Conservation (phyloP, 2,329 filamentous ascomycete species). For the Bipolaris oryzae region DNA sequence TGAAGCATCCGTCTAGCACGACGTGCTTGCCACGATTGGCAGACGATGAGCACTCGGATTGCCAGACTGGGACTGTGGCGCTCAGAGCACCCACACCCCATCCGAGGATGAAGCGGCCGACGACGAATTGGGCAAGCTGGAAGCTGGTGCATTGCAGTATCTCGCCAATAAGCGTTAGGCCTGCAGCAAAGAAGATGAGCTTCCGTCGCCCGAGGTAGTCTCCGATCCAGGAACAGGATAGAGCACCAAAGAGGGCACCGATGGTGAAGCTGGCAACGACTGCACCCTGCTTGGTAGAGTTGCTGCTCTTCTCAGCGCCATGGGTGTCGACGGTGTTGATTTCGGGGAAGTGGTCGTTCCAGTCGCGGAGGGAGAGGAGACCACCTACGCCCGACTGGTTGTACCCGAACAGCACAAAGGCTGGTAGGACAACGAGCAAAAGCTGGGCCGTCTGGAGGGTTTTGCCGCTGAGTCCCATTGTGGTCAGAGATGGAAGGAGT, state of each 20-base stretch:
- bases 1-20: conserved; percentile 55
- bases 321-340: conserved; percentile 56
- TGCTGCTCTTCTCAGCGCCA: conserved; percentile 52
- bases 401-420: conserved; percentile 59
- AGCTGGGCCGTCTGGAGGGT: conserved; percentile 42
- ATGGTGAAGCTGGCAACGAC: conserved; percentile 55
- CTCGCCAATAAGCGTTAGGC: conserved; percentile 52
- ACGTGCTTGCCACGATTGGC: conserved; percentile 51
- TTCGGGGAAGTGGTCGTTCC: conserved; percentile 55
- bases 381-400: conserved; percentile 60
- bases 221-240: conserved; percentile 54
- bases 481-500: conserved; percentile 1
- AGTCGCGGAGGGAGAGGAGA: conserved; percentile 50
- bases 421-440: conserved; percentile 47
- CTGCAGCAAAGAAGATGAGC: conserved; percentile 52
- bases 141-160: conserved; percentile 55
- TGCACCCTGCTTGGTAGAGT: conserved; percentile 54
- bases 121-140: conserved; percentile 54
- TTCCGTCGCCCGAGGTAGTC: conserved; percentile 55
- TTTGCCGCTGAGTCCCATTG: conserved; percentile 32
- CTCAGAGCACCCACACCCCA: conserved; percentile 53
- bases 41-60: conserved; percentile 48
- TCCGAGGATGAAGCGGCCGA: conserved; percentile 54
- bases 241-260: conserved; percentile 55
- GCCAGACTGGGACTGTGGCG: conserved; percentile 57